A percentile compares a stretch with the other conserved stretches of the same genome.
phyloP scores from a whole-genome alignment of 1,139 yeast species.

The Tardiomyces digboiensis region DNA sequence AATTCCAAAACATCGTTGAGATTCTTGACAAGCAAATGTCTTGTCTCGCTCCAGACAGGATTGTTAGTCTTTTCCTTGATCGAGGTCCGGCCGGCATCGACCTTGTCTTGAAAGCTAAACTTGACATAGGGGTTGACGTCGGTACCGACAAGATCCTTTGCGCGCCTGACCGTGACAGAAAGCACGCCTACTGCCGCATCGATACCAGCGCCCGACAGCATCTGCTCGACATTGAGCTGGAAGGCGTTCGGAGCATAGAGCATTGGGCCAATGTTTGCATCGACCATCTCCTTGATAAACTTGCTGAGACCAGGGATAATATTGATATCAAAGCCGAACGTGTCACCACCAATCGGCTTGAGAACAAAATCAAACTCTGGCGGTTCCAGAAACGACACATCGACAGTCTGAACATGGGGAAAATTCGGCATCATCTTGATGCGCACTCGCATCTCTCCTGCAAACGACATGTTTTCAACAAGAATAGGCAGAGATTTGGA shows the following conservation, averaged over 20 bases:
- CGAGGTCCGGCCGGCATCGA: slow-evolving; percentile 55
- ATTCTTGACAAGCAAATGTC: slow-evolving; percentile 59
- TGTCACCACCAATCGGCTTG: slow-evolving; percentile 63
- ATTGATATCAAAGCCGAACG: slow-evolving; percentile 81
- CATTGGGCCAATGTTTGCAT: slow-evolving; percentile 81
- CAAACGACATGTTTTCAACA: slow-evolving; percentile 44
- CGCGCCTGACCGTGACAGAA: slow-evolving; percentile 56
- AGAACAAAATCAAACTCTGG: slow-evolving; percentile 81
- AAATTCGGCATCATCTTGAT: slow-evolving; percentile 81
- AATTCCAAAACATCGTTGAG: slow-evolving; percentile 75
- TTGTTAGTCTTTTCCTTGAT: slow-evolving; percentile 51
- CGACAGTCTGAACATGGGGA: slow-evolving; percentile 90
- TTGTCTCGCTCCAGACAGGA: slow-evolving; percentile 81
- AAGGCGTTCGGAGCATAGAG: slow-evolving; percentile 82
- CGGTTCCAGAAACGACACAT: slow-evolving; percentile 72
- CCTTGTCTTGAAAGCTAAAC: slow-evolving; percentile 36
- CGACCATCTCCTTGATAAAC: slow-evolving; percentile 74
- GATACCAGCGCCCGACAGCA: slow-evolving; percentile 73
- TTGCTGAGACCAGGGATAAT: slow-evolving; percentile 79
- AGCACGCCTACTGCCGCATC: slow-evolving; percentile 84
- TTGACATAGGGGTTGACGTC: slow-evolving; percentile 86
- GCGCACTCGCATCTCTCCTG: slow-evolving; percentile 66
- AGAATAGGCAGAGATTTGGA: slow-evolving; percentile 31
- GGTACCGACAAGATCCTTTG: slow-evolving; percentile 61
- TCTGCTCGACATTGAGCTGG: slow-evolving; percentile 85